Evolutionary conservation across 495 filamentous ascomycete species (phyloP), one percentile per base, ranked within the genome.

Genomic region (Penicillium odoratum): DNA sequence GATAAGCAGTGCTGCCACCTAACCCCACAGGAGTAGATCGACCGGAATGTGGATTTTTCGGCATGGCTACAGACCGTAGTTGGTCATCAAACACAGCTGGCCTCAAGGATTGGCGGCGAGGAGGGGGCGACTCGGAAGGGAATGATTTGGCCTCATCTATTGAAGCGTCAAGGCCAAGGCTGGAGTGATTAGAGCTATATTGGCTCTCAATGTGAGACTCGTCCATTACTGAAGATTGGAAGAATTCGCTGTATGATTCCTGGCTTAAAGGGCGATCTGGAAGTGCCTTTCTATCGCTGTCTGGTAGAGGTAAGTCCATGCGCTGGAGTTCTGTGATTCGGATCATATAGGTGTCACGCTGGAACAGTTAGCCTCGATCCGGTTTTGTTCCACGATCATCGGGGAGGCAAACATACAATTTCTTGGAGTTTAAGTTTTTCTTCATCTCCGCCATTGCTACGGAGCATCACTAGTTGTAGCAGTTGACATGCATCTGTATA

Each of bases 401-500:
- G 36, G 40, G n/a, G 11, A 36, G 55, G 30, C 3, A 52, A 10
- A 87, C 92, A 81, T 79, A 96, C 92, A 74, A 98, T 96, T 45
- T 87, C 84, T 67, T 92, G 89, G 46, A 98, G 75, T 72, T 97
- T 97, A 53, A 81, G 77, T 68, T 83, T 87, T 69, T 98, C 91
- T 47, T 82, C 80, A n/a, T 93, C 89, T 30, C 90, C 87, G 6
- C 84, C 88, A 31, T 86, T 84, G 59, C 90, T 95, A 60, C 89
- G 83, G 30, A 82, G 69, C 83, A 98, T 89, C n/a, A 97, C 93
- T 60, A 91, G 81, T 62, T 91, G 86, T 28, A 98, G 75, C 60
- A 98, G 74, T 25, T 82, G 78, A 63, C 95, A 96, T 5, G 93
- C 93, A 74, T 98, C 95, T 16, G 79, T 80, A 67, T 98, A 98